Evolutionary conservation across 2,329 filamentous ascomycete species (phyloP), one percentile per base, ranked within the genome.

Genomic region (Neopestalotiopsis sp.): DNA sequence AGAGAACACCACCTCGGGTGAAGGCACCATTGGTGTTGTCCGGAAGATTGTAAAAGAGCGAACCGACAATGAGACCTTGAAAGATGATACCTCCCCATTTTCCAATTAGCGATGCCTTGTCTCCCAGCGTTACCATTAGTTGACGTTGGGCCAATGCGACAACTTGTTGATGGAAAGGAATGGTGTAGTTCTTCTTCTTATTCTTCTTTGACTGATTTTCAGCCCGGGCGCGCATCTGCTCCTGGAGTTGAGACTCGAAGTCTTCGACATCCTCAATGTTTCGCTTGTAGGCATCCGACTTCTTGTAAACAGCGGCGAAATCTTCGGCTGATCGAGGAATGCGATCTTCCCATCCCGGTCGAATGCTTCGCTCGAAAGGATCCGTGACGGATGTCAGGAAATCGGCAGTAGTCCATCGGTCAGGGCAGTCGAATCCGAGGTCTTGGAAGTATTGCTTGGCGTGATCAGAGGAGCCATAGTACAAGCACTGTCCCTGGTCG

Each of bases 401-500:
- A 74, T 94, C 92, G 0, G 91, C 89, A 0, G 91, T 93, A 0
- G 91, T 94, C 73, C 90, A 81, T 34, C 83, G 74, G 0, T 77
- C 75, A 0, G 82, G 81, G 34, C 79, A 91, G 12, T 87, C 82
- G 70, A 92, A 94, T 0, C 91, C 91, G 66, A 92, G 81, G 12
- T 84, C 79, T 68, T 88, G 80, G 73, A 93, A 92, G 76, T 89
- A 92, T 12, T 81, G 76, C 72, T 86, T 90, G 1, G 90, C 91
- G 4, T 86, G 80, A 5, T 83, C 82, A 0, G 85, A 85, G 3
- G 80, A 83, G 4, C 91, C 91, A 72, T 90, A 93, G 79, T 87
- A 93, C 66, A 92, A 88, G 73, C 91, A 90, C 68, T 87, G 86
- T 4, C 91, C 91, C 71, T 91, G 87, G 74, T 92, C 90, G 1